phyloP scores from a whole-genome alignment of 129 eudicot genomes.

The Artemisia tridentata region DNA sequence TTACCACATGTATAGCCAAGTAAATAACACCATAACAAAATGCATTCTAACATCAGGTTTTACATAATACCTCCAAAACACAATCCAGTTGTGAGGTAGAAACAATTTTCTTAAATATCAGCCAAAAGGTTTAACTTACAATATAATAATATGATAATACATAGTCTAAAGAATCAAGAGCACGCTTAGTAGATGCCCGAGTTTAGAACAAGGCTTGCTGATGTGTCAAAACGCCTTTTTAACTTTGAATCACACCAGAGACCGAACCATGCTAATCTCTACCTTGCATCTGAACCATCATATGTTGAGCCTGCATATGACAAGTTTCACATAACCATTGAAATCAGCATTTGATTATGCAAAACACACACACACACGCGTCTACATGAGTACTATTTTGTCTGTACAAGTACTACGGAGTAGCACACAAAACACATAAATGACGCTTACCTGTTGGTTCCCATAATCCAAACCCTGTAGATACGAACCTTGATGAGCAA shows the following conservation, averaged over 20 bases:
- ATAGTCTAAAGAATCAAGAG: constrained; percentile 8
- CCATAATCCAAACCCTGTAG: constrained; percentile 62
- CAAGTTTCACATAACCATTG: constrained; percentile 6
- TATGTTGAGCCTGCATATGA: constrained; percentile 53
- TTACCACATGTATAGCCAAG: neutral
- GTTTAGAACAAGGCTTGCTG: constrained; percentile 19
- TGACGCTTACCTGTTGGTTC: constrained; percentile 45
- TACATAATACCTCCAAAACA: constrained; percentile 14
- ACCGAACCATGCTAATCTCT: constrained; percentile 38
- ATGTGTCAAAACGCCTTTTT: neutral
- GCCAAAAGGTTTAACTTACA: constrained; percentile 14
- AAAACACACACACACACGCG: constrained; percentile 8
- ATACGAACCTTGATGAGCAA: constrained; percentile 54
- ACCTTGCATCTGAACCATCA: constrained; percentile 64
- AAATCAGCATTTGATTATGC: neutral
- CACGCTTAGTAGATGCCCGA: constrained; percentile 21
- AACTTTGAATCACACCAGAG: neutral
- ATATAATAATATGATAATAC: constrained; percentile 17
- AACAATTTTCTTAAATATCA: constrained; percentile 10
- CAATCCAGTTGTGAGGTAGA: neutral
- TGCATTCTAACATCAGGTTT: neutral
- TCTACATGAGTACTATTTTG: neutral
- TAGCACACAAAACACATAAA: neutral
- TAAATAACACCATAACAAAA: neutral
- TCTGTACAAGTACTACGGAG: neutral